phyloP scores from a whole-genome alignment of 129 eudicot genomes.

The Daucus carota region DH1_v3.0 NC_030385.2:37467001-37467500 shows the following conservation, averaged over 20 bases:
- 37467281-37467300: constrained; percentile 51
- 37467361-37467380: constrained; percentile 42
- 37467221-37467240: constrained; percentile 28
- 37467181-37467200: constrained; percentile 43
- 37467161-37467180: constrained; percentile 20
- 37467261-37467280: constrained; percentile 44
- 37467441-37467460: constrained; percentile 30
- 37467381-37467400: constrained; percentile 35
- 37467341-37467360: constrained; percentile 46
- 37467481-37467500: neutral
- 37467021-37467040: constrained; percentile 45
- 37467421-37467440: constrained; percentile 51
- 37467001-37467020: constrained; percentile 41
- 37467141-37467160: constrained; percentile 36
- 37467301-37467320: constrained; percentile 35
- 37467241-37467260: constrained; percentile 28
- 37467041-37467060: constrained; percentile 40
- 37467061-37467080: constrained; percentile 33
- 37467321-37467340: constrained; percentile 41
- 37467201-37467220: constrained; percentile 60
- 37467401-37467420: constrained; percentile 34
- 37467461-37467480: neutral
- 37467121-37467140: constrained; percentile 13
- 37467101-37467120: constrained; percentile 19
- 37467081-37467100: constrained; percentile 8